Conservation (phyloP, 352 stramenopile species). For the Phytophthora multivora region DNA sequence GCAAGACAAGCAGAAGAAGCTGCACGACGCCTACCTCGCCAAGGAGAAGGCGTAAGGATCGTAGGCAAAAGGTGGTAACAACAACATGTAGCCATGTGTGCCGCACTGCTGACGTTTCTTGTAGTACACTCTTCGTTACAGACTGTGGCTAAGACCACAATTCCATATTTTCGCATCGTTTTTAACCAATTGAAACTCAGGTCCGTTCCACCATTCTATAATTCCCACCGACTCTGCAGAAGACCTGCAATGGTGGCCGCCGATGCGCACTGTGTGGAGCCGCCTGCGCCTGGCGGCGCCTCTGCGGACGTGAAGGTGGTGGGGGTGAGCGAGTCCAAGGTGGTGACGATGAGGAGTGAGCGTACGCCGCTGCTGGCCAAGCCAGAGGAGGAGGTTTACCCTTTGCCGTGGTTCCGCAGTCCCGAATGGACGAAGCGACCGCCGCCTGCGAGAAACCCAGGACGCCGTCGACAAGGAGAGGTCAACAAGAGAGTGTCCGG, state of each 20-base stretch:
- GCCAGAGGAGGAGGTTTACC: constrained; percentile 67
- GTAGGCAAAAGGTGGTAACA: neutral
- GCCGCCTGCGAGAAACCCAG: constrained; percentile 6
- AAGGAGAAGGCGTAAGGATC: constrained; percentile 30
- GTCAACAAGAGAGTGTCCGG: neutral
- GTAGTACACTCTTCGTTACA: too few relatives aligned
- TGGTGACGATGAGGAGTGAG: constrained; percentile 42
- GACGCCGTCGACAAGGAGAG: neutral
- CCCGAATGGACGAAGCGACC: constrained; percentile 56
- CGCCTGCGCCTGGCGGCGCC: neutral
- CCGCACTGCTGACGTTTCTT: neutral
- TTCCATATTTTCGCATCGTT: neutral
- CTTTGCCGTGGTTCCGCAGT: constrained; percentile 80
- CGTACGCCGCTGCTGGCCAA: constrained; percentile 50
- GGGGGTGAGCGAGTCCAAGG: constrained; percentile 17
- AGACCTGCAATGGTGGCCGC: constrained; percentile 30
- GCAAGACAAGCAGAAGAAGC: constrained; percentile 89
- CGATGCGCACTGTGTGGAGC: constrained; percentile 18
- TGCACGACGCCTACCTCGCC: constrained; percentile 69
- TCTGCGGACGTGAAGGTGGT: constrained; percentile 15
- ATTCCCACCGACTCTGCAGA: neutral
- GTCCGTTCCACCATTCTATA: constrained; percentile 1
- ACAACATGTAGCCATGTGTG: constrained; percentile 11
- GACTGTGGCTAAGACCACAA: neutral
- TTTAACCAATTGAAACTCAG: neutral